These are phyloP conservation scores for Rhizopogon vulgaris DNA, from an alignment of 768 basidiomycete genomes.

Conservation along the genomic window DNA sequence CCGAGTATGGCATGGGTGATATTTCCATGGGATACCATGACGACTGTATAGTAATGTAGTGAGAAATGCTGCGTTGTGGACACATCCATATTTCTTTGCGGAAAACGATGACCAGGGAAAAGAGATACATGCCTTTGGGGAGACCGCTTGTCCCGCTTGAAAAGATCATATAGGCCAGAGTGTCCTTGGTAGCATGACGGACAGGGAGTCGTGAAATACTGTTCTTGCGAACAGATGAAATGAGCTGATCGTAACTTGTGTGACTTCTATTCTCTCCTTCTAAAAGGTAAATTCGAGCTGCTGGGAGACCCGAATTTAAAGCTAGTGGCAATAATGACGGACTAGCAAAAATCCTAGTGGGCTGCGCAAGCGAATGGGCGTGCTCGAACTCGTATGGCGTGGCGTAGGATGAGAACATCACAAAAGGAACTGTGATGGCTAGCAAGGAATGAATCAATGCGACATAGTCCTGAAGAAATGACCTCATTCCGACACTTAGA, in stretches of 20 bases:
- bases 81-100: not conserved
- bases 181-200: constrained; percentile 38
- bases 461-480: constrained; percentile 37
- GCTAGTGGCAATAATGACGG: constrained; percentile 31
- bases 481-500: not conserved
- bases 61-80: constrained; percentile 26
- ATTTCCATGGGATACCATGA: constrained; percentile 62
- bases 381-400: constrained; percentile 45
- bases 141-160: constrained; percentile 66
- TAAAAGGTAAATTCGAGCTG: constrained; percentile 39
- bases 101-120: not conserved
- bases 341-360: constrained; percentile 43
- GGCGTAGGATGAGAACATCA: constrained; percentile 39
- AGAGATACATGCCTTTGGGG: constrained; percentile 45
- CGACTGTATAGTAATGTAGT: constrained; percentile 10
- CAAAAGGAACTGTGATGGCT: constrained; percentile 37
- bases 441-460: constrained; percentile 38
- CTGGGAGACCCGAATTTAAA: constrained; percentile 24
- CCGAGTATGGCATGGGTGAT: constrained; percentile 36
- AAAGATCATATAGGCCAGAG: constrained; percentile 57
- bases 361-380: constrained; percentile 35
- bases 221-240: constrained; percentile 29
- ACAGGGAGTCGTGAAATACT: constrained; percentile 32
- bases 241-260: constrained; percentile 33
- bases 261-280: constrained; percentile 32